These are phyloP conservation scores for Eimeria sp. DNA, from an alignment of 169 alveolate genomes.

Conservation along the genomic window DNA sequence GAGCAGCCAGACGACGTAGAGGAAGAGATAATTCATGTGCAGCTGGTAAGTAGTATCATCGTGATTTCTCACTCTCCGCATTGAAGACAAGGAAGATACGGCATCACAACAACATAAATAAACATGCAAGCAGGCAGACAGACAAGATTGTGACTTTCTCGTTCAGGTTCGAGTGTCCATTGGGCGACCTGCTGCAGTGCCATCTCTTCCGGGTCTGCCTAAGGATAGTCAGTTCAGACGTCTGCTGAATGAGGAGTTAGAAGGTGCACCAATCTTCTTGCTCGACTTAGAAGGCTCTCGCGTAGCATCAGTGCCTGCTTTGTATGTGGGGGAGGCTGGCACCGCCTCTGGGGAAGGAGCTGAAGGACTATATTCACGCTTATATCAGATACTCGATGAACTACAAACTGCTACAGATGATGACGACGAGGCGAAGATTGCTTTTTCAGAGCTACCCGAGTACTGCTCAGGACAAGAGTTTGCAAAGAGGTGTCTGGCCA, in stretches of 20 bases:
- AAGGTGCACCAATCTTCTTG: conserved; percentile 31
- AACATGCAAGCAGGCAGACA: not conserved
- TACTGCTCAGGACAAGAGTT: conserved; percentile 60
- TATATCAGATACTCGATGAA: conserved; percentile 40
- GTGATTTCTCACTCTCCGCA: no score
- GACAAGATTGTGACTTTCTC: not conserved
- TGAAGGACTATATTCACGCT: conserved; percentile 26
- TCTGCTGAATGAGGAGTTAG: conserved; percentile 7
- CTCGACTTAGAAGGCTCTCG: conserved; percentile 59
- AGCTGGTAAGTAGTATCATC: not conserved
- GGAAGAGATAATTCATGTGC: conserved; percentile 46
- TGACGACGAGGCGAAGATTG: not conserved
- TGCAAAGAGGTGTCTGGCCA: conserved; percentile 48
- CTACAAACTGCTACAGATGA: conserved; percentile 30
- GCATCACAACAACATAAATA: not conserved
- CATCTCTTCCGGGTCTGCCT: conserved; percentile 47
- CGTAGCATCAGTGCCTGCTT: conserved; percentile 45
- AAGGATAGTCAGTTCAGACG: conserved; percentile 22
- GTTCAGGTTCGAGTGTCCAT: conserved; percentile 51
- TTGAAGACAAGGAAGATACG: not conserved
- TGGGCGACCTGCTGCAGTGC: conserved; percentile 48
- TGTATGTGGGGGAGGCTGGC: conserved; percentile 21
- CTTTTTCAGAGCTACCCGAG: conserved; percentile 51
- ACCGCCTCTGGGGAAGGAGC: not conserved
- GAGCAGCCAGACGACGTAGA: conserved; percentile 64